Conservation (phyloP, 768 basidiomycete species). For the Phlebiopsis flavidoalba region DNA sequence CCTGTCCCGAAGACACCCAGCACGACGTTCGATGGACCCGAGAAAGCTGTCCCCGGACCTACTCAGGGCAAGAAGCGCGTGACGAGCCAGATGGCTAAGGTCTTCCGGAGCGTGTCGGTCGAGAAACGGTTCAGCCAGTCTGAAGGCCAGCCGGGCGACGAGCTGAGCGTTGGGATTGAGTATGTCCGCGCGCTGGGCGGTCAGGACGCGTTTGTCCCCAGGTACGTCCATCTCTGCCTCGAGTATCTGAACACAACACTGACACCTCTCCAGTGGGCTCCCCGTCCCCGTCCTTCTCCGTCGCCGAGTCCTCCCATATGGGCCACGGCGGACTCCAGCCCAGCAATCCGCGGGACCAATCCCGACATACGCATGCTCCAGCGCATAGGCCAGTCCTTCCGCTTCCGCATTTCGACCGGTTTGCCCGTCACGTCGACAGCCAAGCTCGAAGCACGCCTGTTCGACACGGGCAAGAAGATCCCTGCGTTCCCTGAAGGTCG, state of each 20-base stretch:
- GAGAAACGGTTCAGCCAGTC: slow-evolving; percentile 26
- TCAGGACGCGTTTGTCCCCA: slow-evolving; percentile 27
- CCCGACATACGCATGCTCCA: slow-evolving; percentile 39
- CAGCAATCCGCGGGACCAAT: slow-evolving; percentile 22
- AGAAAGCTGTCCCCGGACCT: not conserved
- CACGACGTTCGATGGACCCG: slow-evolving; percentile 6
- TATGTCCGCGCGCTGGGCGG: slow-evolving; percentile 68
- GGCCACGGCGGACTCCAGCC: slow-evolving; percentile 29
- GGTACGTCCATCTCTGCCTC: slow-evolving; percentile 4
- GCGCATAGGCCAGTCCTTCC: slow-evolving; percentile 54
- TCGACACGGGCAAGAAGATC: slow-evolving; percentile 42
- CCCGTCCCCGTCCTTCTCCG: slow-evolving; percentile 46
- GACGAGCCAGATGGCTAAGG: slow-evolving; percentile 61
- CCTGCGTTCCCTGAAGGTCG: slow-evolving; percentile 55
- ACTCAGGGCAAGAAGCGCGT: slow-evolving; percentile 31
- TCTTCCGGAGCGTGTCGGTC: slow-evolving; percentile 34
- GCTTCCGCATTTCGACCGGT: slow-evolving; percentile 46
- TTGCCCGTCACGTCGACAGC: slow-evolving; percentile 18
- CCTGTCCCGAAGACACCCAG: slow-evolving; percentile 50
- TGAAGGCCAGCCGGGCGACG: slow-evolving; percentile 40
- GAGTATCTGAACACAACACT: slow-evolving; percentile 17
- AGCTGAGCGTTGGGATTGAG: slow-evolving; percentile 62
- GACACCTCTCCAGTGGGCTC: slow-evolving; percentile 20
- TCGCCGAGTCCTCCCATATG: slow-evolving; percentile 50
- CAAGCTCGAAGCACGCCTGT: slow-evolving; percentile 42